Evolutionary conservation across 140 eudicot species (phyloP).

Genomic region (Stevia rebaudiana): DNA sequence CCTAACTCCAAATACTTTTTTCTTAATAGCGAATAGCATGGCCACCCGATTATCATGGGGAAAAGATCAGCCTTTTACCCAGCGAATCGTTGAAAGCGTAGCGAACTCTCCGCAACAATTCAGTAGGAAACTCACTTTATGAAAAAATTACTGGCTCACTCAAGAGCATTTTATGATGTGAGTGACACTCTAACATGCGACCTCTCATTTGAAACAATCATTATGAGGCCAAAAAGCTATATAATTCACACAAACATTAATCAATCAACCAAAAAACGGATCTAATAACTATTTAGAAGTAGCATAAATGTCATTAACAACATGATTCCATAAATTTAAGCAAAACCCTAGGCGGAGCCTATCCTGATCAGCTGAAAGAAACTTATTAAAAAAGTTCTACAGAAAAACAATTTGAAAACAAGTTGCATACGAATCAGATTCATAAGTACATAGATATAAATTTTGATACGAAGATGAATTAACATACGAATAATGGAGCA

Average conservation of each 20-base stretch:
- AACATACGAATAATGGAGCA: not conserved
- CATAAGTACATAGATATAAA: not conserved
- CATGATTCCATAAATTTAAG: not conserved
- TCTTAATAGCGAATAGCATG: no score
- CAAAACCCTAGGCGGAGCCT: slow-evolving; percentile 19
- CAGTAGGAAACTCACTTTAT: no score
- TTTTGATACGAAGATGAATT: not conserved
- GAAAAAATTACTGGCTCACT: no score
- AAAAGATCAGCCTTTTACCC: no score
- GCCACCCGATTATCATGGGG: no score
- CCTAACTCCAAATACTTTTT: no score
- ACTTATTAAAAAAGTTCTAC: not conserved
- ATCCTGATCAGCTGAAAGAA: slow-evolving; percentile 9
- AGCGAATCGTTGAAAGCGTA: no score
- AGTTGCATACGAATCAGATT: not conserved
- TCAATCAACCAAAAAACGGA: not conserved
- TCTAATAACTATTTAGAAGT: not conserved
- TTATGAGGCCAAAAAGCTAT: not conserved
- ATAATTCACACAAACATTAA: not conserved
- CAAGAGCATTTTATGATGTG: no score
- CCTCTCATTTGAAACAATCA: slow-evolving; percentile 9
- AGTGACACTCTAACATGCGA: no score
- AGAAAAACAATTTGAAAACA: not conserved
- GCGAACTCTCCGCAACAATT: no score
- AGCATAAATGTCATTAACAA: not conserved